Conservation (phyloP, 352 stramenopile species). For the Globisporangium radiosum region DNA sequence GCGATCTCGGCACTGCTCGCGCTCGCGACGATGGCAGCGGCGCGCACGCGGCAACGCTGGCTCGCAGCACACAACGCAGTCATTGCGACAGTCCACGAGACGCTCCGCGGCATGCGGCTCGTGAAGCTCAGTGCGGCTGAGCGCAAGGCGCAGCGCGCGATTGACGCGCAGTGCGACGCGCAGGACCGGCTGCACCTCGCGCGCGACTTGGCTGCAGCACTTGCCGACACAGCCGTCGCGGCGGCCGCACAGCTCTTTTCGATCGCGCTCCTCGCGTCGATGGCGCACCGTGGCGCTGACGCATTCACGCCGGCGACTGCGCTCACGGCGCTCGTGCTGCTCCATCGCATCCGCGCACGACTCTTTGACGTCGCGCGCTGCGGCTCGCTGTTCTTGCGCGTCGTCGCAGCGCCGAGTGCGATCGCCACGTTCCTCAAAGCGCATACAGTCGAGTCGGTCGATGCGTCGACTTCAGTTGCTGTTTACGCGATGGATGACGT, state of each 20-base stretch:
- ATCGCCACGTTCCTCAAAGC: neutral
- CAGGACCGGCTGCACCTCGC: constrained; percentile 2
- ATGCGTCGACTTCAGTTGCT: neutral
- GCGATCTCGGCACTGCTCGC: constrained; percentile 16
- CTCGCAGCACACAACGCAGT: constrained; percentile 17
- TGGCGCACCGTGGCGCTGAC: constrained; percentile 19
- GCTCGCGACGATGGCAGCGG: constrained; percentile 3
- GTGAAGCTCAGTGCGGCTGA: constrained; percentile 88
- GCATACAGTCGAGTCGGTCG: constrained; percentile 10
- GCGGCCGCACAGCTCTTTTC: constrained; percentile 28
- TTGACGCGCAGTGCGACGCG: constrained; percentile 24
- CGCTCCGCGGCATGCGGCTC: constrained; percentile 45
- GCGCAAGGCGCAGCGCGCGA: constrained; percentile 52
- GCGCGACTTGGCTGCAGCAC: neutral
- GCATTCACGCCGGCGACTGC: constrained; percentile 25
- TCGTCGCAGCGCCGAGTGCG: too few relatives aligned
- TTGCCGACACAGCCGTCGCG: neutral
- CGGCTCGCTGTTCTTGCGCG: neutral
- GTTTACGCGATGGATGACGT: neutral
- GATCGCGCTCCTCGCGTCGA: constrained; percentile 31
- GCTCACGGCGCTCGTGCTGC: constrained; percentile 27
- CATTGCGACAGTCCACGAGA: constrained; percentile 32
- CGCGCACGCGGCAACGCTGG: constrained; percentile 10
- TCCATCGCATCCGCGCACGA: constrained; percentile 26
- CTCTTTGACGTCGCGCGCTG: constrained; percentile 21